Conservation (phyloP, 208 protist species). For the Kentomonas sorsogonicus region DNA sequence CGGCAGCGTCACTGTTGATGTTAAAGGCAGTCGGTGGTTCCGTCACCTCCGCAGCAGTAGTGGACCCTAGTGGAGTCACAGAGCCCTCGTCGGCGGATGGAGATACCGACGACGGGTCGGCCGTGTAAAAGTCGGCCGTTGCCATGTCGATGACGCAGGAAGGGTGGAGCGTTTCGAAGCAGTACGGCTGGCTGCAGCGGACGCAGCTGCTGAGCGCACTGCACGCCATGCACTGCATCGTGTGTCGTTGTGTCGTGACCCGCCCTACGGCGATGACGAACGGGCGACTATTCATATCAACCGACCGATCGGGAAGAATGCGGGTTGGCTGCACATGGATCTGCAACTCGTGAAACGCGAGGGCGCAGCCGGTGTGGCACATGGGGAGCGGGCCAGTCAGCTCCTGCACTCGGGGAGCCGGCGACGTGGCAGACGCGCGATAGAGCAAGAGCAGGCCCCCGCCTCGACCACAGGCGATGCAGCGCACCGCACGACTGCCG, state of each 20-base stretch:
- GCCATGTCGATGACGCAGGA: slow-evolving; percentile 53
- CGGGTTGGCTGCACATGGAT: slow-evolving; percentile 24
- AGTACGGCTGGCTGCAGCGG: slow-evolving; percentile 51
- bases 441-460: slow-evolving; percentile 64
- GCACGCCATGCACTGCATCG: slow-evolving; percentile 54
- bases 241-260: slow-evolving; percentile 25
- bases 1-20: neutral
- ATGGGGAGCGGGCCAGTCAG: neutral
- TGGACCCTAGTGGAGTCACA: too few species aligned
- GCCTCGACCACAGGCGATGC: slow-evolving; percentile 39
- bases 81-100: too few species aligned
- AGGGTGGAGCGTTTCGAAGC: slow-evolving; percentile 69
- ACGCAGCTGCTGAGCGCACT: slow-evolving; percentile 29
- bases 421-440: slow-evolving; percentile 7
- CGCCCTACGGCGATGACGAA: slow-evolving; percentile 28
- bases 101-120: too few species aligned
- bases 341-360: slow-evolving; percentile 47
- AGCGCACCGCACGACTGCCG: slow-evolving; percentile 26
- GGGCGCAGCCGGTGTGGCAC: slow-evolving; percentile 59
- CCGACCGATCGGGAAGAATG: slow-evolving; percentile 19
- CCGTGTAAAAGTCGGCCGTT: slow-evolving; percentile 44
- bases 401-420: neutral
- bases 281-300: slow-evolving; percentile 32
- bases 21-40: neutral
- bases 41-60: too few species aligned